Evolutionary conservation across 495 filamentous ascomycete genomes (phyloP).

Genomic region (Podospora bellae-mahoneyi): DNA sequence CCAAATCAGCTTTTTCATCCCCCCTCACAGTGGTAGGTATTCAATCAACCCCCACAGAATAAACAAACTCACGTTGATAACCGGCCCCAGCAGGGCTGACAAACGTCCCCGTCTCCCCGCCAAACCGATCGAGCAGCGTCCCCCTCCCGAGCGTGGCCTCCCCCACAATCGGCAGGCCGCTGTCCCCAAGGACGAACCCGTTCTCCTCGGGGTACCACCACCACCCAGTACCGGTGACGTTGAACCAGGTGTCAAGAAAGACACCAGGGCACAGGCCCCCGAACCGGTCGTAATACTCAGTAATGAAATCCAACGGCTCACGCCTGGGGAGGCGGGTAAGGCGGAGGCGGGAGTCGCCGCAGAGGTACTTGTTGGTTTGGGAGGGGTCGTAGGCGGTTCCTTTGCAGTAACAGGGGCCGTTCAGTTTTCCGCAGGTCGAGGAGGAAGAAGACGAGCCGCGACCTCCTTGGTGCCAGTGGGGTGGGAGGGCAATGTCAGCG

Average conservation of each 20-base stretch:
- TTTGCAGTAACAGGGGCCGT: constrained; percentile 31
- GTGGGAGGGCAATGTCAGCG: neutral
- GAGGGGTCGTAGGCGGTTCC: constrained; percentile 39
- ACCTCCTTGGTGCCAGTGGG: neutral
- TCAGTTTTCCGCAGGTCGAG: constrained; percentile 3
- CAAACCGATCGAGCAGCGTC: constrained; percentile 55
- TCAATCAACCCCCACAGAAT: no score
- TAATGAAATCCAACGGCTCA: constrained; percentile 36
- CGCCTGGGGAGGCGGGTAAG: constrained; percentile 41
- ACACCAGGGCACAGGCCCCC: constrained; percentile 46
- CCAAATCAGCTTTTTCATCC: no score
- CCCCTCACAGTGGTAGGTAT: no score
- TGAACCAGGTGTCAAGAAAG: constrained; percentile 49
- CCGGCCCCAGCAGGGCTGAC: constrained; percentile 48
- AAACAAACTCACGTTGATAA: constrained; percentile 34
- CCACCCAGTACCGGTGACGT: constrained; percentile 30
- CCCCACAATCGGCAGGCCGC: constrained; percentile 39
- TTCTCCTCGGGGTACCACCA: constrained; percentile 44
- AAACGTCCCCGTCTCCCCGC: constrained; percentile 45
- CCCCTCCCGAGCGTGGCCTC: constrained; percentile 45
- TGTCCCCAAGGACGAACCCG: constrained; percentile 43
- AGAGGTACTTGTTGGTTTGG: constrained; percentile 39
- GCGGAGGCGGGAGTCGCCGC: constrained; percentile 52
- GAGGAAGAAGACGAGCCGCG: neutral
- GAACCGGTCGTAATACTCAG: constrained; percentile 45